phyloP scores from a whole-genome alignment of 139 green algal genomes.

The Picochlorum sp. region DNA sequence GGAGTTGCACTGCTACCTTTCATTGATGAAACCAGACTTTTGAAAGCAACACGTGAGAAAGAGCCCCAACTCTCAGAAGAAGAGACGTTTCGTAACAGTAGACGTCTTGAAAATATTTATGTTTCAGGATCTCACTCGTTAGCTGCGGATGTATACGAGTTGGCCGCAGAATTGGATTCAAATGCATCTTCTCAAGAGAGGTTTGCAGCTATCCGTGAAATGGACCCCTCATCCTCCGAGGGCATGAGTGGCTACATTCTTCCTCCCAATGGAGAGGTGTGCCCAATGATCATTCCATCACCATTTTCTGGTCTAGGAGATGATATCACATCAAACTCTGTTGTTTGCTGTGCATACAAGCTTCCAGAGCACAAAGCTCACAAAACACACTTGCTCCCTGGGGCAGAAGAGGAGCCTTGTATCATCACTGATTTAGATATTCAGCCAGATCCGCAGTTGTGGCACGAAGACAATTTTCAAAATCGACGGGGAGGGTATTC shows the following conservation, averaged over 20 bases:
- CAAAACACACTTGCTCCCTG: slow-evolving; percentile 20
- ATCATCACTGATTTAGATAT: slow-evolving; percentile 36
- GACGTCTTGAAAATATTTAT: slow-evolving; percentile 67
- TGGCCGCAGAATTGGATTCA: slow-evolving; percentile 37
- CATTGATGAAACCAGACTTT: slow-evolving; percentile 83
- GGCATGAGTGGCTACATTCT: slow-evolving; percentile 66
- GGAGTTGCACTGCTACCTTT: slow-evolving; percentile 98
- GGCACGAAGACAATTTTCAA: slow-evolving; percentile 37
- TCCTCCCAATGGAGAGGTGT: slow-evolving; percentile 57
- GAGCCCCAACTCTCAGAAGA: slow-evolving; percentile 54
- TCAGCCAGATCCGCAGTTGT: slow-evolving; percentile 33
- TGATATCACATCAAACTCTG: slow-evolving; percentile 68
- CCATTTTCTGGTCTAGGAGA: slow-evolving; percentile 57
- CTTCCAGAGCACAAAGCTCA: slow-evolving; percentile 53
- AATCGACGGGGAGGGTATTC: not conserved
- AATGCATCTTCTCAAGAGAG: not conserved
- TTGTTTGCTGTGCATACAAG: slow-evolving; percentile 55
- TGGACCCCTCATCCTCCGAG: slow-evolving; percentile 29
- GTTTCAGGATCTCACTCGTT: slow-evolving; percentile 64
- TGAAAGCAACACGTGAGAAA: slow-evolving; percentile 39
- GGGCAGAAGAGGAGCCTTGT: slow-evolving; percentile 23
- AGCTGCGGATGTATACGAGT: slow-evolving; percentile 51
- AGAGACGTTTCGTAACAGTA: slow-evolving; percentile 56
- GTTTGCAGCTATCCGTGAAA: not conserved
- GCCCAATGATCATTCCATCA: slow-evolving; percentile 55